Evolutionary conservation across 2,329 filamentous ascomycete genomes (phyloP), one percentile per base, ranked within the genome.

Genomic region (Triangularia setosa): DNA sequence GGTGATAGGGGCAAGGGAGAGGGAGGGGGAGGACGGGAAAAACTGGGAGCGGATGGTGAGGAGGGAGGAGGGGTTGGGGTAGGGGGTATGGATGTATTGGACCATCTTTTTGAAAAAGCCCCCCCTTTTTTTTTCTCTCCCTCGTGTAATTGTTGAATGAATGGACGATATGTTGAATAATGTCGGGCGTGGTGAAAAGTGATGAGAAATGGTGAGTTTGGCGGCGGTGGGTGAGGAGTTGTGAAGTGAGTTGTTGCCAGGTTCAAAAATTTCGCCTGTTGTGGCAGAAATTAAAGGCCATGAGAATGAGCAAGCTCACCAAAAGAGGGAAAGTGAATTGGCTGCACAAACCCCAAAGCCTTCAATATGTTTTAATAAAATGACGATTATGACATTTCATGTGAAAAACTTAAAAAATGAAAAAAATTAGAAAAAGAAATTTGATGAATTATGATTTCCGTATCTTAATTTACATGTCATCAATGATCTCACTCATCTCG

Each of bases 51-150:
- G 85, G 61, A 92, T 85, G 58, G 79, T 75, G 64, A 92, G 81
- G 66, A 93, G 84, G 74, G 92, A 89, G 64, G 78, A 73, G 62
- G 81, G 83, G 75, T 85, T 79, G 68, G 89, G 87, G 90, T 90
- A 93, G 33, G 89, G 89, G 62, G 89, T 92, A 72, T 90, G 87
- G 67, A 89, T 82, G 77, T 90, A 91, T 72, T 88, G 86, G 27
- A 89, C 86, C 87, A 90, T 90, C n/a, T n/a, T n/a, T n/a, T n/a
- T n/a, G n/a, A n/a, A n/a, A n/a, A n/a, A n/a, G n/a, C n/a, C n/a
- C n/a, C n/a, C n/a, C n/a, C n/a, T 61, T 25, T 18, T 18, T 4
- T 55, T 28, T 4, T 28, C 11, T 3, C 7, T 12, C 30, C 14
- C 11, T 4, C n/a, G 44, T 21, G n/a, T 55, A 3, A 14, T 25